Percentiles rank a stretch among this genome's conserved stretches.
Conservation (phyloP, 768 basidiomycete genomes). For the Collybiopsis luxurians region DNA sequence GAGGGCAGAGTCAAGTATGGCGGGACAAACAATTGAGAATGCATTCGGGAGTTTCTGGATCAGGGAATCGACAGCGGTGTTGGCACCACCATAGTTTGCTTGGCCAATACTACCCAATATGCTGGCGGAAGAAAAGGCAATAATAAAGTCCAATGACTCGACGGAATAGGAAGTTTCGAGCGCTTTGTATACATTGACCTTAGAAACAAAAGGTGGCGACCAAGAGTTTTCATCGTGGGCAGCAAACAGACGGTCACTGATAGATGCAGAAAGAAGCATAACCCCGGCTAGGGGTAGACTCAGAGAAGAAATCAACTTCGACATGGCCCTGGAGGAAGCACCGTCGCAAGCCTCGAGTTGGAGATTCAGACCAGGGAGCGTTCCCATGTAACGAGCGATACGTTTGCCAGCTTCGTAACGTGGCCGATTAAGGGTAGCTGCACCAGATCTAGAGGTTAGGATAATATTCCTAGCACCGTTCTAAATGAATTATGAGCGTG, state of each 20-base stretch:
- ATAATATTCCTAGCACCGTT: conserved; percentile 22
- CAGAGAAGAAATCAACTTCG: conserved; percentile 8
- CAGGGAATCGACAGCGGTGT: conserved; percentile 16
- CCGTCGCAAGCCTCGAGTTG: conserved; percentile 17
- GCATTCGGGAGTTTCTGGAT: conserved; percentile 13
- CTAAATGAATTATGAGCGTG: conserved; percentile 5
- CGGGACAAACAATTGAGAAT: conserved; percentile 17
- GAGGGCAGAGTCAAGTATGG: conserved; percentile 14
- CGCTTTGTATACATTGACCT: conserved; percentile 16
- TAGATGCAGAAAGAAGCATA: conserved; percentile 16
- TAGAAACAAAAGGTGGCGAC: conserved; percentile 14
- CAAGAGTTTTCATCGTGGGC: conserved; percentile 20
- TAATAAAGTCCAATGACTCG: conserved; percentile 17
- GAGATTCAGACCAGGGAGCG: conserved; percentile 14
- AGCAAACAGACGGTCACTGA: conserved; percentile 18
- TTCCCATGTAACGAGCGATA: conserved; percentile 13
- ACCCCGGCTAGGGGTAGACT: conserved; percentile 16
- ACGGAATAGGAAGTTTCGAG: conserved; percentile 12
- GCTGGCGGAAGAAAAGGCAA: conserved; percentile 19
- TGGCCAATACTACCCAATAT: conserved; percentile 20
- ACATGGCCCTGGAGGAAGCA: conserved; percentile 9
- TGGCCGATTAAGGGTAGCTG: conserved; percentile 9
- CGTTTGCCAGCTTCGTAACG: conserved; percentile 12
- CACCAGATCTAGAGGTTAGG: conserved; percentile 20
- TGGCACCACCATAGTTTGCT: conserved; percentile 22